phyloP scores from a whole-genome alignment of 768 basidiomycete genomes.

The Pisolithus orientalis region DNA sequence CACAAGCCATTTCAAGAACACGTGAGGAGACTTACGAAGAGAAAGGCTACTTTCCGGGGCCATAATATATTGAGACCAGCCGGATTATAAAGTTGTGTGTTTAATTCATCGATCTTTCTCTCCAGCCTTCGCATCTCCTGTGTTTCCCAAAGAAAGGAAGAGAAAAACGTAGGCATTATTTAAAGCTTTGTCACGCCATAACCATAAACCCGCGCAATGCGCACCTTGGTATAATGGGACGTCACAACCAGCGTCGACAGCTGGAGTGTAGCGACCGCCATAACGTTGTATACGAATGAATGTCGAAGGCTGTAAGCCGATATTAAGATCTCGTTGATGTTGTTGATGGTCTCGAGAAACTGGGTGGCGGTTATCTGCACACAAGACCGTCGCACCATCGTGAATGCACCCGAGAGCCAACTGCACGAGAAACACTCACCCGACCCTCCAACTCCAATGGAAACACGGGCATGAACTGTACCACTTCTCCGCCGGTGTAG shows the following conservation, averaged over 20 bases:
- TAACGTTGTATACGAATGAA: conserved; percentile 70
- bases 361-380: conserved; percentile 82
- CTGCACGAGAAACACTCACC: conserved; percentile 40
- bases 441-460: conserved; percentile 91
- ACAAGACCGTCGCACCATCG: neutral
- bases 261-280: conserved; percentile 78
- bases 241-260: conserved; percentile 60
- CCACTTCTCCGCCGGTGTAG: conserved; percentile 83
- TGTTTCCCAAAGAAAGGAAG: neutral
- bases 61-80: conserved; percentile 82
- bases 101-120: conserved; percentile 57
- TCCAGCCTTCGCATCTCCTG: conserved; percentile 78
- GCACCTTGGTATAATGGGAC: conserved; percentile 80
- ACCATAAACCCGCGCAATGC: conserved; percentile 2
- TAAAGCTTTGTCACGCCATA: too few species aligned
- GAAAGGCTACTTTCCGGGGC: conserved; percentile 79
- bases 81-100: conserved; percentile 73
- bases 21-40: conserved; percentile 66
- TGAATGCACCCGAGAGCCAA: too few species aligned
- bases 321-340: conserved; percentile 83
- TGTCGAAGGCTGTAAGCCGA: conserved; percentile 75
- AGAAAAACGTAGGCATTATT: neutral
- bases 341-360: conserved; percentile 85
- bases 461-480: conserved; percentile 85
- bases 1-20: neutral